A percentile compares a stretch with the other conserved stretches of the same genome.
Evolutionary conservation across 192 early-diverging fungal species (phyloP).

Genomic region (Podila horticola): DNA sequence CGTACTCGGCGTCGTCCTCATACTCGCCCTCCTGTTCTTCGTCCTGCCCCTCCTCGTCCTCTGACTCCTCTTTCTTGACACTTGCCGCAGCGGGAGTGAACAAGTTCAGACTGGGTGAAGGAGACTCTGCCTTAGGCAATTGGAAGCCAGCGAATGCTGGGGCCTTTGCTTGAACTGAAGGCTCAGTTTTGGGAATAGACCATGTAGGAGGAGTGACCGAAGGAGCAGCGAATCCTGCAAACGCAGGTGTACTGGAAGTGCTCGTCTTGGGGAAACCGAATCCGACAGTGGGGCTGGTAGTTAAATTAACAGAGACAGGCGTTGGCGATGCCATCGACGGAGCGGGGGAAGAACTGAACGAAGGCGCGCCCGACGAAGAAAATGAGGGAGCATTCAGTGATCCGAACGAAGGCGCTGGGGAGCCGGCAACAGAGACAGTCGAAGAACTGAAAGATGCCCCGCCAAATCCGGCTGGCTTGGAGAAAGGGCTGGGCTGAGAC

Average conservation of each 20-base stretch:
- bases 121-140: constrained; percentile 8
- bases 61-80: constrained; percentile 15
- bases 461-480: neutral
- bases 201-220: neutral
- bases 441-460: neutral
- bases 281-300: neutral
- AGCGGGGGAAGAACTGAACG: neutral
- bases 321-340: neutral
- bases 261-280: neutral
- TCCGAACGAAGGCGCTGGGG: constrained; percentile 8
- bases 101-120: neutral
- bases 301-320: neutral
- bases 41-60: neutral
- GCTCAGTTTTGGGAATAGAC: neutral
- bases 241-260: neutral
- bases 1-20: constrained; percentile 8
- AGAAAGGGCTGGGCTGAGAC: neutral
- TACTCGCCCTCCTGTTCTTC: constrained; percentile 14
- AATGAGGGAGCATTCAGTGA: neutral
- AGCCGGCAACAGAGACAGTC: neutral
- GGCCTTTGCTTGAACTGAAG: neutral
- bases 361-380: neutral
- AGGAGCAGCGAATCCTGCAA: neutral
- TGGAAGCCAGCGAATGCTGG: constrained; percentile 18
- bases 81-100: neutral